Conservation (phyloP, 257 asterid species). For the Apocynum venetum region DNA sequence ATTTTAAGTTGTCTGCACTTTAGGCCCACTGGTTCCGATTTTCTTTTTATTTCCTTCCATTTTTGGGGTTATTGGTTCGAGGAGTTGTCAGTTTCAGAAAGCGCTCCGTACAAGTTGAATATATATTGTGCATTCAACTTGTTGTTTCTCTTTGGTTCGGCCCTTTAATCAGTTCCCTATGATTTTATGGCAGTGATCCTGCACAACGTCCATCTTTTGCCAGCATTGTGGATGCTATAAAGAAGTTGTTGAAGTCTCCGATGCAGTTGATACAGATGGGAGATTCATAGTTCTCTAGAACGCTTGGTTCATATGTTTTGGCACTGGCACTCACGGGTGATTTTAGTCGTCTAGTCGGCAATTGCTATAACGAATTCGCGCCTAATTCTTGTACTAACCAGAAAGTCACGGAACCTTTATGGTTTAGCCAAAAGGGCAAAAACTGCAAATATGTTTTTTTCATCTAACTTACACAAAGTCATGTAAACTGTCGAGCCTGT, state of each 20-base stretch:
- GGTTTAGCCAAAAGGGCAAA: neutral
- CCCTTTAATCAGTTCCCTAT: neutral
- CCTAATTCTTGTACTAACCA: neutral
- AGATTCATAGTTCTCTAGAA: conserved; percentile 24
- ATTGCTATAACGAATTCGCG: neutral
- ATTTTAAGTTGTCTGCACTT: too few species aligned
- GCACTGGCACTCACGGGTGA: neutral
- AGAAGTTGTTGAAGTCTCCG: conserved; percentile 86
- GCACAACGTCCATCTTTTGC: conserved; percentile 63
- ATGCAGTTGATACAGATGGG: conserved; percentile 70
- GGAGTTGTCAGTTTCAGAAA: neutral
- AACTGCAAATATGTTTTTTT: conserved; percentile 3
- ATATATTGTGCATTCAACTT: neutral
- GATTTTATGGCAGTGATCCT: conserved; percentile 52
- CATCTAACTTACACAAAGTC: neutral
- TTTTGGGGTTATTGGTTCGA: neutral
- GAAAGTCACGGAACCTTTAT: neutral
- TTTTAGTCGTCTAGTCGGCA: neutral
- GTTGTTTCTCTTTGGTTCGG: neutral
- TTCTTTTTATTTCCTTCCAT: too few species aligned
- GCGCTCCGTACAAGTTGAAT: too few species aligned
- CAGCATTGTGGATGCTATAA: conserved; percentile 60
- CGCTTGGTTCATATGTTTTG: neutral
- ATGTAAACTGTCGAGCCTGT: neutral
- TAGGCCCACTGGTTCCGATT: too few species aligned